A percentile compares a stretch with the other conserved stretches of the same genome.
phyloP scores from a whole-genome alignment of 192 early-diverging fungal species.

The Mortierella antarctica region DNA sequence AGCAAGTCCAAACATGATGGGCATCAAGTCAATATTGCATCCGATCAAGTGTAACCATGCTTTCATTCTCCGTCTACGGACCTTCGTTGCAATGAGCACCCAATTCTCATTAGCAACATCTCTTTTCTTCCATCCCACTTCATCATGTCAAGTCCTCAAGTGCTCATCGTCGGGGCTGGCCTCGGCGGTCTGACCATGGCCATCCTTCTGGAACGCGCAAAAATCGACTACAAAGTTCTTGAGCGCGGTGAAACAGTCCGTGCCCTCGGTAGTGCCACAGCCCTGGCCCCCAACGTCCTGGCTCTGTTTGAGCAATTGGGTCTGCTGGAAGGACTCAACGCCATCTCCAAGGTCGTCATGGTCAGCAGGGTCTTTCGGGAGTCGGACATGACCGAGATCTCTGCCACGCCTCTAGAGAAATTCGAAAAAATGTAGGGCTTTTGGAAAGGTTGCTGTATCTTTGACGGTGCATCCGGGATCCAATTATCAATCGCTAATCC shows the following conservation, averaged over 20 bases:
- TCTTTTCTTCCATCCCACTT: background rate
- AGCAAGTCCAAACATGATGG: no score
- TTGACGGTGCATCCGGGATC: background rate
- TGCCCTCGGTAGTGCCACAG: slow-evolving; percentile 9
- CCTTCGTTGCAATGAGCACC: no score
- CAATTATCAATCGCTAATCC: background rate
- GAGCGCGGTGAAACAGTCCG: background rate
- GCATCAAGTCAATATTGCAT: no score
- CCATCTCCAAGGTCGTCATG: slow-evolving; percentile 1
- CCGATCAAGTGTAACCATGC: no score
- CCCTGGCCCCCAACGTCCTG: slow-evolving; percentile 7
- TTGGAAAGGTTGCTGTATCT: background rate
- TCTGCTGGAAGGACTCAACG: slow-evolving; percentile 10
- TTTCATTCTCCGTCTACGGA: no score
- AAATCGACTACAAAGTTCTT: slow-evolving; percentile 9
- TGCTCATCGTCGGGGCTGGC: slow-evolving; percentile 23
- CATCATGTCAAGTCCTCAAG: slow-evolving; percentile 1
- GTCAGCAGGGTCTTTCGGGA: background rate
- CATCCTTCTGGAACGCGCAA: slow-evolving; percentile 12
- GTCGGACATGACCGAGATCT: no score
- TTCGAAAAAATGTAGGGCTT: background rate
- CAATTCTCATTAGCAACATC: background rate
- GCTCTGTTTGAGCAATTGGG: slow-evolving; percentile 27
- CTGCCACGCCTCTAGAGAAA: no score
- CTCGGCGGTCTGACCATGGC: slow-evolving; percentile 19